Evolutionary conservation across 2,329 filamentous ascomycete genomes (phyloP), one percentile per base, ranked within the genome.

Genomic region (Calonectria hongkongensis): DNA sequence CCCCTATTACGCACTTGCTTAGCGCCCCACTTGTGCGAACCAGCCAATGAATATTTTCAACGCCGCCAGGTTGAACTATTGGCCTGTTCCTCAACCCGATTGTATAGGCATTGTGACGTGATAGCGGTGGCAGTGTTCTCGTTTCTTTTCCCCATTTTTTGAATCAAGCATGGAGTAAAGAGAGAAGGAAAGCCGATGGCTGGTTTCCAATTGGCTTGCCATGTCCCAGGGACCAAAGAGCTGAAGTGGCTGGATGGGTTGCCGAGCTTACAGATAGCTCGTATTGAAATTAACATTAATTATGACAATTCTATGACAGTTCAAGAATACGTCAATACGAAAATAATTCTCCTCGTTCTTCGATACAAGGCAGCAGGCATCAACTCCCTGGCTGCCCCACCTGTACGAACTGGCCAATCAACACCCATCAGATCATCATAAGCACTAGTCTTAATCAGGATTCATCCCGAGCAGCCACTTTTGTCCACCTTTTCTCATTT

Each of bases 401-500:
- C 54, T 62, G 58, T 65, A 51, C 45, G 64, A 63, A 63, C 58
- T 33, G 25, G 16, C 58, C 58, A 63, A 81, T 79, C 77, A 80
- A 81, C 78, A 45, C 45, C 13, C 65, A 54, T 68, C 6, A 33
- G 45, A n/a, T 54, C 16, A 54, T 12, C 6, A 13, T 45, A 28
- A 63, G 56, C 58, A 63, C 58, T 64, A 69, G 36, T n/a, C 45
- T 63, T 27, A 8, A 30, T 47, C 12, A 43, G 27, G 56, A 43
- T 30, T 28, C 12, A 51, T 43, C 33, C 66, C 33, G 0, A 41
- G 21, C 28, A 9, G 33, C 51, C 41, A 15, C 13, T 18, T 7
- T 50, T 27, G 36, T 51, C n/a, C 28, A 16, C 18, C 33, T 27
- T 51, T 41, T 50, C 43, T 54, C 45, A 25, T 43, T 15, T 25